Evolutionary conservation across 257 asterid genomes (phyloP).

Genomic region (Scutellaria barbata): DNA sequence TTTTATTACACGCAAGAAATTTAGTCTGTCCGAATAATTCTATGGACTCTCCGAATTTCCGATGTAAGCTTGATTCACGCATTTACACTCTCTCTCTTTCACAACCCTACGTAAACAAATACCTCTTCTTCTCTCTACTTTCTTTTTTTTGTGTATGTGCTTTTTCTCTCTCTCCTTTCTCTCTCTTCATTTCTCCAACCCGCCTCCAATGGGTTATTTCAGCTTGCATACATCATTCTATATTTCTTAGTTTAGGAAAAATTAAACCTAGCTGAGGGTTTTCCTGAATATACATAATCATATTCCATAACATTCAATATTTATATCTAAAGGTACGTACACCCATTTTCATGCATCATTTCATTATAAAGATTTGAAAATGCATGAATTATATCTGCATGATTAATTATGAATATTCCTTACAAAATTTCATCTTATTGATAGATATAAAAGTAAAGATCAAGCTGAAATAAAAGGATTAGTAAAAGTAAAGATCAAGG

Average conservation of each 20-base stretch:
- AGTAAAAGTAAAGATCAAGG: too few species aligned
- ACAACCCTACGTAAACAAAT: slow-evolving; percentile 20
- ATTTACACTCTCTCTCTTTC: slow-evolving; percentile 12
- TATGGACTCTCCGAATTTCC: slow-evolving; percentile 37
- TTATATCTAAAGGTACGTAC: slow-evolving; percentile 24
- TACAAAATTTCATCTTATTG: too few species aligned
- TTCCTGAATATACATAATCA: slow-evolving; percentile 29
- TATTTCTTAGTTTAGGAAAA: slow-evolving; percentile 29
- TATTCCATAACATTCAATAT: slow-evolving; percentile 18
- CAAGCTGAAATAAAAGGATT: too few species aligned
- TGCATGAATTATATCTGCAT: too few species aligned
- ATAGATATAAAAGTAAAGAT: too few species aligned
- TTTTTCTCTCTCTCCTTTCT: slow-evolving; percentile 13
- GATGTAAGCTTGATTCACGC: slow-evolving; percentile 41
- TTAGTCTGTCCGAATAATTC: neutral
- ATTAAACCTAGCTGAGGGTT: slow-evolving; percentile 27
- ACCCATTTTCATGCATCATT: neutral
- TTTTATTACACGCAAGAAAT: too few species aligned
- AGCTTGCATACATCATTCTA: slow-evolving; percentile 32
- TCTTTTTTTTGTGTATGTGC: slow-evolving; percentile 26
- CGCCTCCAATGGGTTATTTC: slow-evolving; percentile 44
- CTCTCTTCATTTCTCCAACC: slow-evolving; percentile 30
- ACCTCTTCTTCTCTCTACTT: slow-evolving; percentile 28
- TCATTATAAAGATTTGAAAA: too few species aligned
- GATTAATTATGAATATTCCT: too few species aligned